A percentile compares a stretch with the other conserved stretches of the same genome.
Evolutionary conservation across 2,329 filamentous ascomycete genomes (phyloP).

Genomic region (Diaporthe ampelina): DNA sequence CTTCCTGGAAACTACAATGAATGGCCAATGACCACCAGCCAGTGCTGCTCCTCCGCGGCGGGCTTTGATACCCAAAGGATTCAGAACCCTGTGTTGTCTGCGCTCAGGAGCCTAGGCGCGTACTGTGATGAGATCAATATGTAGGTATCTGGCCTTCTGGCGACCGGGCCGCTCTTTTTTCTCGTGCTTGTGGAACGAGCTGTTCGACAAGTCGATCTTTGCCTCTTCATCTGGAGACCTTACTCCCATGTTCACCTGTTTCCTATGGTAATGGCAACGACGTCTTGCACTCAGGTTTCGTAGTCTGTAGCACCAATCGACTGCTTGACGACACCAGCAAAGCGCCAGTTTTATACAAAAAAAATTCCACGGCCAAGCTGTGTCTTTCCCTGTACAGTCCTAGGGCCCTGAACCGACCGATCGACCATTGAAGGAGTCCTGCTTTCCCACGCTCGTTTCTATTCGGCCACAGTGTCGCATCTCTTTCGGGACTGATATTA

Average conservation of each 20-base stretch:
- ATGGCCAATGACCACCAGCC: background rate
- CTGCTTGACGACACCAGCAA: background rate
- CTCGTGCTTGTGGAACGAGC: slow-evolving; percentile 2
- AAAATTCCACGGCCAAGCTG: background rate
- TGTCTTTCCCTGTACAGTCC: background rate
- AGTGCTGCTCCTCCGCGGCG: background rate
- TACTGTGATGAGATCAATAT: slow-evolving; percentile 6
- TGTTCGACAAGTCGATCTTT: slow-evolving; percentile 5
- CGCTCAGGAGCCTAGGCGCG: background rate
- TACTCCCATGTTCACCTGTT: background rate
- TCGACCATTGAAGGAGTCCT: background rate
- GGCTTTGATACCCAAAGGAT: slow-evolving; percentile 32
- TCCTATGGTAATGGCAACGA: background rate
- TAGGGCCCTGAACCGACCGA: too few species aligned
- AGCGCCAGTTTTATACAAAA: background rate
- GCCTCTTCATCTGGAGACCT: background rate
- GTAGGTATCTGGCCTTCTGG: background rate
- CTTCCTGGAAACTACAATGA: background rate
- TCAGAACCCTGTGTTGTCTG: background rate
- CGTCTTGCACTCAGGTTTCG: background rate
- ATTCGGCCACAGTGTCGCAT: background rate
- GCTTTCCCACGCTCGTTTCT: background rate
- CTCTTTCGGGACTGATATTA: background rate
- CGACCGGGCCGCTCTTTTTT: background rate
- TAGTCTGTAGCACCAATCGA: background rate